A percentile compares a stretch with the other conserved stretches of the same genome.
Evolutionary conservation across 1,139 yeast species (phyloP).

Genomic region (Hyphopichia khmerensis): DNA sequence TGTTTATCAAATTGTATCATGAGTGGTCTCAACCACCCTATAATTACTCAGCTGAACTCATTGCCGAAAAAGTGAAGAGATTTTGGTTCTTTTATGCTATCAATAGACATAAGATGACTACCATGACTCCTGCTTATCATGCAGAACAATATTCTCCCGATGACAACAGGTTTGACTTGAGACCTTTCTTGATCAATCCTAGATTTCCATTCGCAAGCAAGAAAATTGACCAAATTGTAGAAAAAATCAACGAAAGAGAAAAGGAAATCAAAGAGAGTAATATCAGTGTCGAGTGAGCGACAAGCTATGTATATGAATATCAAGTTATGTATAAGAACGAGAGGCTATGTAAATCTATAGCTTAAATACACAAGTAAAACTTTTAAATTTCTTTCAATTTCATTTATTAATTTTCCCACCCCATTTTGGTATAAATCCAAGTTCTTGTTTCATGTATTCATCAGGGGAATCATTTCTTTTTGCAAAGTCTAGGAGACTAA

Average conservation of each 20-base stretch:
- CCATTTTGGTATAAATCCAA: constrained; percentile 51
- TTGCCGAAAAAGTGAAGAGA: constrained; percentile 88
- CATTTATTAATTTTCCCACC: constrained; percentile 43
- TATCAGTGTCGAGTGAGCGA: constrained; percentile 29
- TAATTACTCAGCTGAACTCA: constrained; percentile 72
- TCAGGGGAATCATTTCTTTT: constrained; percentile 43
- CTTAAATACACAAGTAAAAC: too few species aligned
- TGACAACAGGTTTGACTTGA: constrained; percentile 90
- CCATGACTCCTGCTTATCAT: constrained; percentile 93
- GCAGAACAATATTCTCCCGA: constrained; percentile 98
- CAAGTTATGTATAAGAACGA: neutral
- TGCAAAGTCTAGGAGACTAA: constrained; percentile 50
- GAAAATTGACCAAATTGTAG: constrained; percentile 78
- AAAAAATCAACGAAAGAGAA: constrained; percentile 43
- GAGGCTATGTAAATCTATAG: too few species aligned
- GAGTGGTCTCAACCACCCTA: constrained; percentile 79
- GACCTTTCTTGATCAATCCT: constrained; percentile 94
- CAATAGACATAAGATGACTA: constrained; percentile 95
- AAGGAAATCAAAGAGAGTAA: constrained; percentile 22
- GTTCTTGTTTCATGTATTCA: constrained; percentile 36
- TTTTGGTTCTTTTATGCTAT: constrained; percentile 93
- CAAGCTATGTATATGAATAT: neutral
- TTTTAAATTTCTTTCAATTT: neutral
- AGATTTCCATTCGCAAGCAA: constrained; percentile 85
- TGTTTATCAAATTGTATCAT: constrained; percentile 86